These are phyloP conservation scores for Trichoderma polysporum DNA, from an alignment of 2,329 filamentous ascomycete genomes.

Conservation along the genomic window DNA sequence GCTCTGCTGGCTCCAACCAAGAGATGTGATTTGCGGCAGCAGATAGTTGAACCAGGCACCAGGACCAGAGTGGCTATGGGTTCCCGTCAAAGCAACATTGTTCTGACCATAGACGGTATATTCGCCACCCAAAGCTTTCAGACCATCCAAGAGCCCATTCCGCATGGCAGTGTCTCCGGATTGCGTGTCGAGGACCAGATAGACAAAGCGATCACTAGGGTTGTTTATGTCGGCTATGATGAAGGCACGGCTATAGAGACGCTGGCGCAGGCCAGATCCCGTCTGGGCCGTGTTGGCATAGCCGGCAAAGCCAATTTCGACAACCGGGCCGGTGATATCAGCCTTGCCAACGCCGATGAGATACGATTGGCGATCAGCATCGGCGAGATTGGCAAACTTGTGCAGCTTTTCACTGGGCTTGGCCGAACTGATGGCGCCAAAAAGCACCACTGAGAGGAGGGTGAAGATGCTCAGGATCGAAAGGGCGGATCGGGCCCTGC, in stretches of 20 bases:
- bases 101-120: conserved; percentile 74
- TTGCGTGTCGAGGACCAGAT: conserved; percentile 82
- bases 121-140: conserved; percentile 66
- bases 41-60: conserved; percentile 95
- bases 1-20: conserved; percentile 82
- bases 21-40: conserved; percentile 83
- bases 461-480: conserved; percentile 20
- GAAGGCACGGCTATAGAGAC: conserved; percentile 86
- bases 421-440: conserved; percentile 12
- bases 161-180: conserved; percentile 87
- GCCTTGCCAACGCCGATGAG: conserved; percentile 57
- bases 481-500: conserved; percentile 7
- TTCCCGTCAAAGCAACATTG: conserved; percentile 88
- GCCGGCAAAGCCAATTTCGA: conserved; percentile 88
- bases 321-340: conserved; percentile 70
- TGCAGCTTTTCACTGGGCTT: conserved; percentile 1
- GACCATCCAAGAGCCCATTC: conserved; percentile 77
- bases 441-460: conserved; percentile 16
- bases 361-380: conserved; percentile 39
- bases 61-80: conserved; percentile 88
- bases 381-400: not conserved
- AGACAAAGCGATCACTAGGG: conserved; percentile 73
- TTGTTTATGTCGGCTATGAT: conserved; percentile 71
- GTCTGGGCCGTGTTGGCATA: conserved; percentile 84
- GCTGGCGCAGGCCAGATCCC: conserved; percentile 81